Evolutionary conservation across 768 basidiomycete species (phyloP).

Genomic region (Leucocoprinus sp.): DNA sequence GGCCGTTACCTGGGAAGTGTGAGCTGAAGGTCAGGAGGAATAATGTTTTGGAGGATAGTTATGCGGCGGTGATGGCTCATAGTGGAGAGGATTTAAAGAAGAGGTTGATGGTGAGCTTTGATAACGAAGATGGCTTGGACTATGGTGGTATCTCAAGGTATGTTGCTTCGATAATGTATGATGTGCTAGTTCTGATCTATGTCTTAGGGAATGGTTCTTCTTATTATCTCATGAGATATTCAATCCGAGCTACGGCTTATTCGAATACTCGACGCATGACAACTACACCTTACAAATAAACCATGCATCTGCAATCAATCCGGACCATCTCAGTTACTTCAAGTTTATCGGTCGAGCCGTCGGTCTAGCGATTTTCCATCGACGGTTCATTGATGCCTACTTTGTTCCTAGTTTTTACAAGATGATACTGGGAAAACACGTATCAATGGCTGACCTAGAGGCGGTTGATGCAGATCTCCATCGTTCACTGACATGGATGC

Average conservation of each 20-base stretch:
- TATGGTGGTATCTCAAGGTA: constrained; percentile 73
- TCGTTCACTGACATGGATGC: constrained; percentile 65
- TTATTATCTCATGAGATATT: constrained; percentile 77
- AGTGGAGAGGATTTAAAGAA: constrained; percentile 65
- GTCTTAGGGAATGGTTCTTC: constrained; percentile 76
- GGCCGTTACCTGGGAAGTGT: constrained; percentile 70
- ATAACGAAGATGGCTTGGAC: constrained; percentile 74
- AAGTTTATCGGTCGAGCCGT: constrained; percentile 72
- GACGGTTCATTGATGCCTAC: constrained; percentile 71
- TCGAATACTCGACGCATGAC: constrained; percentile 74
- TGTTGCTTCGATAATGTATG: constrained; percentile 13
- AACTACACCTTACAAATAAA: constrained; percentile 80
- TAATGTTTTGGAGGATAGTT: constrained; percentile 83
- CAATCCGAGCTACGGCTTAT: constrained; percentile 75
- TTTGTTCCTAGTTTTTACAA: constrained; percentile 79
- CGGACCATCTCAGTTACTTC: constrained; percentile 74
- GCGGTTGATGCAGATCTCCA: constrained; percentile 62
- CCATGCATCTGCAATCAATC: constrained; percentile 66
- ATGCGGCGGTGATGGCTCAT: constrained; percentile 74
- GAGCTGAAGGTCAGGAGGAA: constrained; percentile 77
- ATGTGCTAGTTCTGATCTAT: neutral
- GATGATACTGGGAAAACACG: constrained; percentile 57
- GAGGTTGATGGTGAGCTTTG: constrained; percentile 66
- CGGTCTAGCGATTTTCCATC: constrained; percentile 72
- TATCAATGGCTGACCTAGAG: constrained; percentile 57